These are phyloP conservation scores for Lasiosphaeris hirsuta DNA, from an alignment of 495 filamentous ascomycete species.

Conservation along the genomic window DNA sequence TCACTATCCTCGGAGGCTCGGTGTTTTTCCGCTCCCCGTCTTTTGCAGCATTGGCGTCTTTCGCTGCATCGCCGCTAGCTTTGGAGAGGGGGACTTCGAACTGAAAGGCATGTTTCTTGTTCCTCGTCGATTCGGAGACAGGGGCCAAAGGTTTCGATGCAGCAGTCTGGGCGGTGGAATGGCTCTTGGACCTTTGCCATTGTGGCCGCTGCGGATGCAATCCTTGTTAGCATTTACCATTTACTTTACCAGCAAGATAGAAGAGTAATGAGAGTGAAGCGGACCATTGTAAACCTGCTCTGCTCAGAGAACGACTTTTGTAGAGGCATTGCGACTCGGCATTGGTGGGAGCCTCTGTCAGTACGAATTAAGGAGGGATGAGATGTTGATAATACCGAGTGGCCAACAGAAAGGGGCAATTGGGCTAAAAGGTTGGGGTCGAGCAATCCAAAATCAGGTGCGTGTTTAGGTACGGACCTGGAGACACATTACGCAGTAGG, in stretches of 20 bases:
- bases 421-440: too few relatives aligned
- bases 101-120: slow-evolving; percentile 49
- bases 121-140: slow-evolving; percentile 47
- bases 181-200: slow-evolving; percentile 50
- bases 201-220: slow-evolving; percentile 31
- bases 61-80: not conserved
- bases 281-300: slow-evolving; percentile 28
- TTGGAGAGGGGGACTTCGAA: slow-evolving; percentile 27
- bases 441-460: too few relatives aligned
- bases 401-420: too few relatives aligned
- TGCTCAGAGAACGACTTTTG: slow-evolving; percentile 52
- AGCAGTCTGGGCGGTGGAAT: slow-evolving; percentile 33
- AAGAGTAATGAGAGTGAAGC: not conserved
- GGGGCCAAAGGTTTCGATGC: slow-evolving; percentile 32
- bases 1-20: slow-evolving; percentile 5
- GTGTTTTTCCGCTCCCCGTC: slow-evolving; percentile 19
- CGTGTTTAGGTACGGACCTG: too few relatives aligned
- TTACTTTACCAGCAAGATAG: not conserved
- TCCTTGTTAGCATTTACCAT: slow-evolving; percentile 13
- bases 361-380: too few relatives aligned
- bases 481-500: too few relatives aligned
- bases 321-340: not conserved
- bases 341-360: too few relatives aligned
- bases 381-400: too few relatives aligned
- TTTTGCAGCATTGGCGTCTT: slow-evolving; percentile 1